Evolutionary conservation across 768 basidiomycete species (phyloP).

Genomic region (Tylopilus intermedius): DNA sequence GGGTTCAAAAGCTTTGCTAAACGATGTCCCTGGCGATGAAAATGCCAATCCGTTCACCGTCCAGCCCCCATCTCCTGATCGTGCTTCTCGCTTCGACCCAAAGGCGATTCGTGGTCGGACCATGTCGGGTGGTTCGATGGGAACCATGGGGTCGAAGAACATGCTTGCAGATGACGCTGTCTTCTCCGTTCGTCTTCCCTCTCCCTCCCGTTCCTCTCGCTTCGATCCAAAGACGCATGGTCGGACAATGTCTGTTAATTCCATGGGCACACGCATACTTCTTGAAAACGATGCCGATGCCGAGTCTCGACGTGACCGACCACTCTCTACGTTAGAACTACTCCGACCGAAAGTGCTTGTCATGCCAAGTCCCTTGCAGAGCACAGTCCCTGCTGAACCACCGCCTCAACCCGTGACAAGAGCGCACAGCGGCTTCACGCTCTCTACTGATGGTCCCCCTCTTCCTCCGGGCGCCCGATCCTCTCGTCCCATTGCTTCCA

Average conservation of each 20-base stretch:
- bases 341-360: conserved; percentile 88
- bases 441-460: conserved; percentile 59
- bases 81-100: conserved; percentile 43
- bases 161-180: conserved; percentile 49
- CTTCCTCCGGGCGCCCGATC: conserved; percentile 71
- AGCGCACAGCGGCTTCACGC: conserved; percentile 55
- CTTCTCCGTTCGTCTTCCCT: conserved; percentile 64
- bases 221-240: conserved; percentile 79
- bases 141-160: conserved; percentile 31
- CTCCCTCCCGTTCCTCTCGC: conserved; percentile 55
- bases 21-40: conserved; percentile 33
- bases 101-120: conserved; percentile 35
- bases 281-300: conserved; percentile 47
- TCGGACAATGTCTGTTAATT: conserved; percentile 59
- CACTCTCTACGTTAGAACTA: conserved; percentile 71
- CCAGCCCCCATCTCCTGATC: conserved; percentile 35
- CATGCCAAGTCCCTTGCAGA: conserved; percentile 87
- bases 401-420: conserved; percentile 32
- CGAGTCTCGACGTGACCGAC: conserved; percentile 43
- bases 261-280: conserved; percentile 60
- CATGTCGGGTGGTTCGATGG: conserved; percentile 45
- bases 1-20: conserved; percentile 43
- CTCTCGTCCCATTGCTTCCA: conserved; percentile 47
- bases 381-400: conserved; percentile 31
- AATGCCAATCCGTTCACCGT: conserved; percentile 33